Conservation (phyloP, 2,329 filamentous ascomycete genomes). For the Alternaria dauci region DNA sequence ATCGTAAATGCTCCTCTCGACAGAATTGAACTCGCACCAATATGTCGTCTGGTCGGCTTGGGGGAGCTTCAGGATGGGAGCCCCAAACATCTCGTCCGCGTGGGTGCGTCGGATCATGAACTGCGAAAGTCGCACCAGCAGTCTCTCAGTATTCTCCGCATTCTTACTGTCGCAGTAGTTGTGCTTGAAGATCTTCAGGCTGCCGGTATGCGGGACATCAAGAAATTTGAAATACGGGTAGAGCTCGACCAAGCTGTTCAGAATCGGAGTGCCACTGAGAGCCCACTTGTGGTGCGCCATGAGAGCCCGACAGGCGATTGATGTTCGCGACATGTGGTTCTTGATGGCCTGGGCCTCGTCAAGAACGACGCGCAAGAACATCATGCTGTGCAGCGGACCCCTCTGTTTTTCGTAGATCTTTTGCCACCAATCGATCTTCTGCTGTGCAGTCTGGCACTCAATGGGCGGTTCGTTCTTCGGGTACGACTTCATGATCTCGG, state of each 20-base stretch:
- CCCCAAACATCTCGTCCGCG: slow-evolving; percentile 60
- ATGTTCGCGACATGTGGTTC: slow-evolving; percentile 55
- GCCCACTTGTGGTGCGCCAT: slow-evolving; percentile 54
- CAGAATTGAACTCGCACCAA: slow-evolving; percentile 59
- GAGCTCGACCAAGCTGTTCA: slow-evolving; percentile 43
- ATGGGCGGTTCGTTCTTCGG: slow-evolving; percentile 52
- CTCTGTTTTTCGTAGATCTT: slow-evolving; percentile 40
- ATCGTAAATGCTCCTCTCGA: slow-evolving; percentile 63
- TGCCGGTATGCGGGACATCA: slow-evolving; percentile 51
- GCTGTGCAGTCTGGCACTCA: slow-evolving; percentile 46
- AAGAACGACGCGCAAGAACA: slow-evolving; percentile 61
- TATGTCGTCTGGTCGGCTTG: slow-evolving; percentile 55
- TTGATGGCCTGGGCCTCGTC: slow-evolving; percentile 68
- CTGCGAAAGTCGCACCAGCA: slow-evolving; percentile 50
- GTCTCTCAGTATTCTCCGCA: slow-evolving; percentile 43
- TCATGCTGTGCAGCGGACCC: slow-evolving; percentile 44
- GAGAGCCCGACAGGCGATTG: slow-evolving; percentile 56
- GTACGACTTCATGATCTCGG: slow-evolving; percentile 53
- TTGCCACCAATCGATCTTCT: slow-evolving; percentile 54
- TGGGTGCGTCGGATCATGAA: slow-evolving; percentile 67
- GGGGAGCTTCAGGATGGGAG: slow-evolving; percentile 64
- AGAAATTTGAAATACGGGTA: slow-evolving; percentile 58
- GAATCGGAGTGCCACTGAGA: slow-evolving; percentile 55
- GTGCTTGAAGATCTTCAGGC: slow-evolving; percentile 53
- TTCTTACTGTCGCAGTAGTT: slow-evolving; percentile 53